phyloP scores from a whole-genome alignment of 2,329 filamentous ascomycete species.

The Tolypocladium paradoxum region DNA sequence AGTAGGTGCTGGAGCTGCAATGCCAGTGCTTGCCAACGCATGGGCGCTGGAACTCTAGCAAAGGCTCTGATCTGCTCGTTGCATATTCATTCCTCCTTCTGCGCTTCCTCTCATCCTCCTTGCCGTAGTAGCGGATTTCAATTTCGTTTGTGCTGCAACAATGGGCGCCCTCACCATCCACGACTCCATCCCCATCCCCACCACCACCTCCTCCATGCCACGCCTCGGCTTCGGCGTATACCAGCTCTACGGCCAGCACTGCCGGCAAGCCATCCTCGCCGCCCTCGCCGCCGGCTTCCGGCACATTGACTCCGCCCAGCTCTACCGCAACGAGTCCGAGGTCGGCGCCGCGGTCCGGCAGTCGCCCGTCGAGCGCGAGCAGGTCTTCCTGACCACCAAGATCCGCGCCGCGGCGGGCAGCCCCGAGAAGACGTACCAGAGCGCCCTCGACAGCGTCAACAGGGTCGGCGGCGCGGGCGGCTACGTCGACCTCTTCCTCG shows the following conservation, averaged over 20 bases:
- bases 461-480: slow-evolving; percentile 46
- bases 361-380: slow-evolving; percentile 42
- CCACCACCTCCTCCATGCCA: slow-evolving; percentile 36
- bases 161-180: slow-evolving; percentile 5
- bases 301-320: slow-evolving; percentile 52
- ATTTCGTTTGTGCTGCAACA: background rate
- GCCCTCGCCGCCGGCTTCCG: slow-evolving; percentile 50
- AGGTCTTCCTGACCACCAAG: slow-evolving; percentile 64
- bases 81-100: background rate
- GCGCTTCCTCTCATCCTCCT: background rate
- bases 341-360: slow-evolving; percentile 53
- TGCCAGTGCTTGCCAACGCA: too few species aligned
- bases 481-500: slow-evolving; percentile 62
- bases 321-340: slow-evolving; percentile 57
- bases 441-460: slow-evolving; percentile 48
- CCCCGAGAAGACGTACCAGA: slow-evolving; percentile 47
- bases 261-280: slow-evolving; percentile 44
- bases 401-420: slow-evolving; percentile 36
- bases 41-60: background rate
- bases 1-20: too few species aligned
- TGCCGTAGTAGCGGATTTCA: background rate
- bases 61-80: background rate
- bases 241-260: slow-evolving; percentile 42
- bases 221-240: slow-evolving; percentile 64
- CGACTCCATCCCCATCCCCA: slow-evolving; percentile 11